These are phyloP conservation scores for Lithospermum erythrorhizon DNA, from an alignment of 257 asterid species.

Conservation along the genomic window DNA sequence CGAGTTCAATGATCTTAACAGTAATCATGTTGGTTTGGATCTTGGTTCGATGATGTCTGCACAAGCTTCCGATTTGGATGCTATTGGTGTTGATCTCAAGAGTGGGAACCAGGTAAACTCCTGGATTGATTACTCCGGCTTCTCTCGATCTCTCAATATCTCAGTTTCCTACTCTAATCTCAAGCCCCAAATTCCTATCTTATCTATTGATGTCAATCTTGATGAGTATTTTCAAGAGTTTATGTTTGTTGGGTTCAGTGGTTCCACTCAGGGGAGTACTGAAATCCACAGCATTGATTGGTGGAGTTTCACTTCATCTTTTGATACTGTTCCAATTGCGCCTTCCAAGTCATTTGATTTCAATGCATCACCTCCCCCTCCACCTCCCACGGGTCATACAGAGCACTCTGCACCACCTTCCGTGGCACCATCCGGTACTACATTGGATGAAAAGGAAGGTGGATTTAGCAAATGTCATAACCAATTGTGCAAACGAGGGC, in stretches of 20 bases:
- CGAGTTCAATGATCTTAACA: slow-evolving; percentile 53
- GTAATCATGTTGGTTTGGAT: slow-evolving; percentile 83
- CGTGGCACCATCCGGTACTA: slow-evolving; percentile 20
- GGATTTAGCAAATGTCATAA: slow-evolving; percentile 8
- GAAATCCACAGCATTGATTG: slow-evolving; percentile 62
- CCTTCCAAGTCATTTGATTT: slow-evolving; percentile 21
- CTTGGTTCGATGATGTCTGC: slow-evolving; percentile 56
- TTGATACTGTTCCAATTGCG: slow-evolving; percentile 24
- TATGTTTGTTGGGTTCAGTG: slow-evolving; percentile 70
- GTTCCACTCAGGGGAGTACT: slow-evolving; percentile 86
- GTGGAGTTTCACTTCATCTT: slow-evolving; percentile 77
- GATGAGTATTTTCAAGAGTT: slow-evolving; percentile 42
- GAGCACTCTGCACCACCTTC: slow-evolving; percentile 35
- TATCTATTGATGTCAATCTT: slow-evolving; percentile 39
- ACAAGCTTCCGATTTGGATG: slow-evolving; percentile 39
- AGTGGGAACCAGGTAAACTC: slow-evolving; percentile 73
- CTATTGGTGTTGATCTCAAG: slow-evolving; percentile 45
- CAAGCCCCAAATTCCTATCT: slow-evolving; percentile 55
- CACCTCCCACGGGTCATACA: slow-evolving; percentile 35
- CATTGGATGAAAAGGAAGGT: slow-evolving; percentile 14
- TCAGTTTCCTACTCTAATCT: slow-evolving; percentile 59
- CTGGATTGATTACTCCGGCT: slow-evolving; percentile 70
- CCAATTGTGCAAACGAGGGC: slow-evolving; percentile 21
- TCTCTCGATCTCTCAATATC: slow-evolving; percentile 29
- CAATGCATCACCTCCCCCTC: slow-evolving; percentile 25